Evolutionary conservation across 2,329 filamentous ascomycete genomes (phyloP).

Genomic region (Neofusicoccum laricinum): DNA sequence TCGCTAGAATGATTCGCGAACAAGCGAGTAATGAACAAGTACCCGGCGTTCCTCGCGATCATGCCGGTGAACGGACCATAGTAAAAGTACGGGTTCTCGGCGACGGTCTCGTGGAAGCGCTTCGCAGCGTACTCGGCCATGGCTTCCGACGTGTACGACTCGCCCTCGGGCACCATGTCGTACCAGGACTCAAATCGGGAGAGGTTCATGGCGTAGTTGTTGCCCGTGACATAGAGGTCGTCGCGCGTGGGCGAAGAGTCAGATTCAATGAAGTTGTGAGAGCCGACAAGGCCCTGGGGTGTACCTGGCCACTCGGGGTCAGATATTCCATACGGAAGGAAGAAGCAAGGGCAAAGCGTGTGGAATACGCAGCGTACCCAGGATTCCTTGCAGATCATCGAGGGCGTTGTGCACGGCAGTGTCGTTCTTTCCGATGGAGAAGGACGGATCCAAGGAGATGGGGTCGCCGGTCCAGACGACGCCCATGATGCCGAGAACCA

Average conservation of each 20-base stretch:
- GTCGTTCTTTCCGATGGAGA: slow-evolving; percentile 26
- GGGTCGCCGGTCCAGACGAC: slow-evolving; percentile 51
- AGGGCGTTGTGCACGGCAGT: slow-evolving; percentile 33
- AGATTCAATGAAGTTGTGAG: slow-evolving; percentile 55
- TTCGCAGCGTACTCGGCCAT: slow-evolving; percentile 23
- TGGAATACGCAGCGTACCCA: not conserved
- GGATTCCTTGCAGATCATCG: slow-evolving; percentile 43
- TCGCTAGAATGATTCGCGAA: slow-evolving; percentile 21
- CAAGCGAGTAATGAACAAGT: slow-evolving; percentile 28
- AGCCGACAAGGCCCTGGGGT: slow-evolving; percentile 48
- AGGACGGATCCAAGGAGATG: slow-evolving; percentile 45
- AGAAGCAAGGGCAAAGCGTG: not conserved
- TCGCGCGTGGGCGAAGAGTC: slow-evolving; percentile 53
- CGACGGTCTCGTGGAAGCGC: slow-evolving; percentile 48
- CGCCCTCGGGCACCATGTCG: slow-evolving; percentile 27
- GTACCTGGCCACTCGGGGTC: slow-evolving; percentile 26
- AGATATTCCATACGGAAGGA: too few relatives aligned
- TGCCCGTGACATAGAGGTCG: slow-evolving; percentile 52
- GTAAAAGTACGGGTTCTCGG: slow-evolving; percentile 54
- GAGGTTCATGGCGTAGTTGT: slow-evolving; percentile 52
- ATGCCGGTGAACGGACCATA: slow-evolving; percentile 53
- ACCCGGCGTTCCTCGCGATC: slow-evolving; percentile 48
- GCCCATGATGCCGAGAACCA: slow-evolving; percentile 42
- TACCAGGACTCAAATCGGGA: slow-evolving; percentile 50
- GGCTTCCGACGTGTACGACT: not conserved